Evolutionary conservation across 2,329 filamentous ascomycete genomes (phyloP).

Genomic region (Lecanicillium sp.): DNA sequence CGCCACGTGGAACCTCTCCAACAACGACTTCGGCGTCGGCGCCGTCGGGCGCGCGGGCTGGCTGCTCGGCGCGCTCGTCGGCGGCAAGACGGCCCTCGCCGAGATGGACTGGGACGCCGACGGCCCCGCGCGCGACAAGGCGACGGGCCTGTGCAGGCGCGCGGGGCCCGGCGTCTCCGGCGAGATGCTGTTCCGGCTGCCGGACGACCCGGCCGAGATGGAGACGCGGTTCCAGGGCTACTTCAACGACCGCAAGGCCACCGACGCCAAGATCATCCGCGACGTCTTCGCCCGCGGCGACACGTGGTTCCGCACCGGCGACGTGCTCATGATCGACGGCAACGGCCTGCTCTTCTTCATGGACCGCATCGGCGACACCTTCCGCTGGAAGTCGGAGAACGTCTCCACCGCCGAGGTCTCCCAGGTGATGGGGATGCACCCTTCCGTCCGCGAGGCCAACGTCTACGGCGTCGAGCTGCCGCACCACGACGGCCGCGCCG

Average conservation of each 20-base stretch:
- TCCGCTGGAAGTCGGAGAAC: conserved; percentile 78
- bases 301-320: conserved; percentile 76
- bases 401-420: conserved; percentile 77
- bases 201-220: conserved; percentile 49
- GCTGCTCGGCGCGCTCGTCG: conserved; percentile 49
- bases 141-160: conserved; percentile 60
- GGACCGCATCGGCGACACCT: conserved; percentile 74
- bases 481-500: conserved; percentile 78
- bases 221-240: conserved; percentile 71
- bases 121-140: conserved; percentile 39
- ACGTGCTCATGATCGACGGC: conserved; percentile 64
- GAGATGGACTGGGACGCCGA: conserved; percentile 44
- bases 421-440: conserved; percentile 62
- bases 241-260: conserved; percentile 67
- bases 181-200: conserved; percentile 68
- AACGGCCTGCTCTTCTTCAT: conserved; percentile 74
- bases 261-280: conserved; percentile 65
- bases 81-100: conserved; percentile 52
- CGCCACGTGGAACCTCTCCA: conserved; percentile 65
- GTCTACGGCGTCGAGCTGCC: conserved; percentile 79
- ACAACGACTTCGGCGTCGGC: conserved; percentile 66
- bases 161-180: conserved; percentile 53
- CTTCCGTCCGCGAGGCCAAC: conserved; percentile 67
- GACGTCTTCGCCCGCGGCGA: conserved; percentile 71
- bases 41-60: conserved; percentile 69